Percentiles rank a stretch among this genome's conserved stretches.
Conservation (phyloP, 2,329 filamentous ascomycete genomes). For the Pyrenochaeta sp. region DNA sequence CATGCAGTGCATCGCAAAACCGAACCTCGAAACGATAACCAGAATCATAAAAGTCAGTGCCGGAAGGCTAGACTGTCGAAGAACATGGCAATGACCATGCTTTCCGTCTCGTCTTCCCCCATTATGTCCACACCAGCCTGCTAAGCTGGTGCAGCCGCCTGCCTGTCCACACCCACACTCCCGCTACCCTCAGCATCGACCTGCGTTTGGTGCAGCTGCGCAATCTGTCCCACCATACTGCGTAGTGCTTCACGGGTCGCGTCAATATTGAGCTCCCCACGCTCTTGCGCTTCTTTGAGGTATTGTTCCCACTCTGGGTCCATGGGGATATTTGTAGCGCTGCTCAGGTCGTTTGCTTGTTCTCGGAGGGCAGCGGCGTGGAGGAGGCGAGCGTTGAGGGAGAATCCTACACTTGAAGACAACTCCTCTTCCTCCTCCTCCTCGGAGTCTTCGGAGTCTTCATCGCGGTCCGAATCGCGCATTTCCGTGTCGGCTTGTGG, state of each 20-base stretch:
- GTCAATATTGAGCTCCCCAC: slow-evolving; percentile 57
- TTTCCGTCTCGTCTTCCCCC: background rate
- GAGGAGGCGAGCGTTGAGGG: slow-evolving; percentile 68
- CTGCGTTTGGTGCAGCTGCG: slow-evolving; percentile 30
- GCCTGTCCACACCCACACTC: slow-evolving; percentile 6
- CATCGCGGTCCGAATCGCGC: slow-evolving; percentile 58
- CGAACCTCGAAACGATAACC: background rate
- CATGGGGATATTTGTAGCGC: slow-evolving; percentile 65
- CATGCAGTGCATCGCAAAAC: slow-evolving; percentile 3
- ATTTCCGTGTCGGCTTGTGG: slow-evolving; percentile 28
- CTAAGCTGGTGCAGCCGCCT: slow-evolving; percentile 34
- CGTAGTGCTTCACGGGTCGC: slow-evolving; percentile 43
- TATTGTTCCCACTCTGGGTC: slow-evolving; percentile 80
- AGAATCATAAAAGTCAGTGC: background rate
- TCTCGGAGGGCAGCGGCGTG: slow-evolving; percentile 70
- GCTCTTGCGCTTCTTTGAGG: slow-evolving; percentile 74
- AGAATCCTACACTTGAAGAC: slow-evolving; percentile 66
- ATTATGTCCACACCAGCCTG: background rate
- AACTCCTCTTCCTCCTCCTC: slow-evolving; percentile 33
- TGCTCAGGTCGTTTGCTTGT: slow-evolving; percentile 48
- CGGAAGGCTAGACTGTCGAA: background rate
- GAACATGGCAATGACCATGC: background rate
- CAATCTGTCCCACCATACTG: slow-evolving; percentile 41
- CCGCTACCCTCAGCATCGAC: background rate
- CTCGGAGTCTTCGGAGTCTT: slow-evolving; percentile 48